phyloP scores from a whole-genome alignment of 2,329 filamentous ascomycete genomes.

The Claviceps digitariae region DNA sequence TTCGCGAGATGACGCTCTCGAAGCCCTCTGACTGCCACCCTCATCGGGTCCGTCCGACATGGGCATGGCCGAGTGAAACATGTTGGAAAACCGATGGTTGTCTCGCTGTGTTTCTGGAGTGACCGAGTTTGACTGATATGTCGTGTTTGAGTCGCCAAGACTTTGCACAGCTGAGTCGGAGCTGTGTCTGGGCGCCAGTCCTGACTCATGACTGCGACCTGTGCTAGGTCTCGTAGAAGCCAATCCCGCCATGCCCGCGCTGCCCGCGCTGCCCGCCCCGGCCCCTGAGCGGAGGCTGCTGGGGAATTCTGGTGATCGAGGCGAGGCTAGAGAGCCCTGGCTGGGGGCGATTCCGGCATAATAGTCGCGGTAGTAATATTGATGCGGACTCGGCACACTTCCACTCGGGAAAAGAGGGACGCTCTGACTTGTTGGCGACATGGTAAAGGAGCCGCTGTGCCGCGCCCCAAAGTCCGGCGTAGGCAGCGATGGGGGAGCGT shows the following conservation, averaged over 20 bases:
- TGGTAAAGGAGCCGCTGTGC: constrained; percentile 51
- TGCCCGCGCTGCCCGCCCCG: constrained; percentile 14
- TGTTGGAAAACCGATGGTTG: constrained; percentile 50
- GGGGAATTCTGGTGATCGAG: constrained; percentile 40
- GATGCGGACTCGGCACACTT: constrained; percentile 33
- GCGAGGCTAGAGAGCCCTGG: constrained; percentile 45
- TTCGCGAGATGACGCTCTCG: constrained; percentile 47
- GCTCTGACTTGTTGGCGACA: constrained; percentile 36
- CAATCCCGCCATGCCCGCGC: background rate
- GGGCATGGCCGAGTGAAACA: constrained; percentile 81
- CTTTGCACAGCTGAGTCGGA: constrained; percentile 33
- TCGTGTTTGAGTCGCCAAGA: constrained; percentile 41
- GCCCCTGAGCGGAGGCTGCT: constrained; percentile 35
- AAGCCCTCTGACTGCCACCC: constrained; percentile 34
- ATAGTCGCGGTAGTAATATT: constrained; percentile 43
- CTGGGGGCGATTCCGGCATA: constrained; percentile 24
- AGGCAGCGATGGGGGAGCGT: constrained; percentile 48
- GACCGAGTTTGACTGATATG: constrained; percentile 35
- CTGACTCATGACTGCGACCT: constrained; percentile 45
- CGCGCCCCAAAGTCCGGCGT: constrained; percentile 53
- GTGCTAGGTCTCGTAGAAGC: constrained; percentile 41
- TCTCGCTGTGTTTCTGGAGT: constrained; percentile 37
- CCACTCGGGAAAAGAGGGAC: constrained; percentile 5
- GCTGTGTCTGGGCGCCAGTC: constrained; percentile 33
- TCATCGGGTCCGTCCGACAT: constrained; percentile 53